phyloP scores from a whole-genome alignment of 2,329 filamentous ascomycete genomes.

The Graphilbum ipis-grandicollis region DNA sequence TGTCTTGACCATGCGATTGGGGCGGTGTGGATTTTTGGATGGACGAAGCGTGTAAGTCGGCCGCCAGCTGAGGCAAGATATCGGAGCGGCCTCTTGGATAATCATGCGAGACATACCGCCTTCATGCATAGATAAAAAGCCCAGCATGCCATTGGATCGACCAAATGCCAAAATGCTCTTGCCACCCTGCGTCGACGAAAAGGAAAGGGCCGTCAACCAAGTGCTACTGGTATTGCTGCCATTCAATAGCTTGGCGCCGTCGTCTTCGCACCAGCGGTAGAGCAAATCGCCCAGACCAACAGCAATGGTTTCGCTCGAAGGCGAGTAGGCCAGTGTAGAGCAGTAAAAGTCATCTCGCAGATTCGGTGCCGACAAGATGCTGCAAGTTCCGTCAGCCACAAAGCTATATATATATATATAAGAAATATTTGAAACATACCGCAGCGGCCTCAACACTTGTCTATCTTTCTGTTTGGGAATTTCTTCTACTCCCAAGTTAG shows the following conservation, averaged over 20 bases:
- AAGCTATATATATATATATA: conserved; percentile 8
- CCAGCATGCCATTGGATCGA: conserved; percentile 58
- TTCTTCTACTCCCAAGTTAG: neutral
- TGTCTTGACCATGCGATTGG: conserved; percentile 37
- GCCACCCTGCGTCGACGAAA: conserved; percentile 62
- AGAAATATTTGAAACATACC: conserved; percentile 30
- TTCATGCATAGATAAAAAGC: conserved; percentile 62
- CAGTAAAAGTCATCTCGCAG: conserved; percentile 96
- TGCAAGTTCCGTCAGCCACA: conserved; percentile 31
- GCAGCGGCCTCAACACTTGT: conserved; percentile 39
- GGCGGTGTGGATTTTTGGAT: conserved; percentile 30
- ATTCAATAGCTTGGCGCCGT: conserved; percentile 43
- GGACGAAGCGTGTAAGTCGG: conserved; percentile 38
- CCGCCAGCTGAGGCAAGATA: conserved; percentile 71
- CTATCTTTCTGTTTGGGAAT: conserved; percentile 1
- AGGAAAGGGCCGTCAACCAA: conserved; percentile 71
- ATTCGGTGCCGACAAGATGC: conserved; percentile 72
- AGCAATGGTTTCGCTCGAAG: conserved; percentile 56
- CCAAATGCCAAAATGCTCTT: conserved; percentile 75
- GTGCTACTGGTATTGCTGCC: conserved; percentile 25
- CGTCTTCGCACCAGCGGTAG: conserved; percentile 74
- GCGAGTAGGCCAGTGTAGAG: conserved; percentile 72
- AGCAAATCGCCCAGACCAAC: conserved; percentile 66
- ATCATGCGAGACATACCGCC: conserved; percentile 28
- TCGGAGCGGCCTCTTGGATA: conserved; percentile 49